phyloP scores from a whole-genome alignment of 164 flowering plant species.

The Tinospora cordifolia region DNA sequence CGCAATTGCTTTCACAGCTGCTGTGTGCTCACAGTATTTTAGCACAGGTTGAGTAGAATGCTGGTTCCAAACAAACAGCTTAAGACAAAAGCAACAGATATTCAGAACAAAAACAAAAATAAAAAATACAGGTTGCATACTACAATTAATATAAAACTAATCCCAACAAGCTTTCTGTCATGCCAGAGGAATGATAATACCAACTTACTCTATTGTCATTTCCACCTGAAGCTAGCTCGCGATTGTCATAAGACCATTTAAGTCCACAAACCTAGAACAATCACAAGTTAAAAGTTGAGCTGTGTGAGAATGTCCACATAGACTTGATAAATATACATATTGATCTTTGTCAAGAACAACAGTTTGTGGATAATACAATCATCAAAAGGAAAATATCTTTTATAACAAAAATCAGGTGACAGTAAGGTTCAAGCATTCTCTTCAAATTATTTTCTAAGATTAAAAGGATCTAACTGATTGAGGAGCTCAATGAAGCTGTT shows the following conservation, averaged over 20 bases:
- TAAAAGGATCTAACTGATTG: neutral
- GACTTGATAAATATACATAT: neutral
- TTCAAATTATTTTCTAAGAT: neutral
- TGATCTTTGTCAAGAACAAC: neutral
- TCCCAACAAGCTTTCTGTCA: neutral
- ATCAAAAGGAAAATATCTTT: neutral
- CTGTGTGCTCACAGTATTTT: constrained; percentile 89
- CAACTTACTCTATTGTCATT: constrained; percentile 79
- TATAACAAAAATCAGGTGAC: neutral
- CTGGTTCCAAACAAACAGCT: constrained; percentile 98
- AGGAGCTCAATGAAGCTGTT: neutral
- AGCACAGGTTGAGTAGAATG: constrained; percentile 83
- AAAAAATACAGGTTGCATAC: neutral
- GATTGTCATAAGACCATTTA: constrained; percentile 97
- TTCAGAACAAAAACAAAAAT: neutral
- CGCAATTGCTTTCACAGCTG: constrained; percentile 98
- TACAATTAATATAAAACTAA: constrained; percentile 2
- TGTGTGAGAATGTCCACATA: neutral
- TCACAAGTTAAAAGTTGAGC: neutral
- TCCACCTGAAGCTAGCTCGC: constrained; percentile 96
- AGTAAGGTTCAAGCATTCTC: neutral
- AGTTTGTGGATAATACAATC: neutral
- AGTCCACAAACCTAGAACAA: constrained; percentile 79
- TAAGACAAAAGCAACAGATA: constrained; percentile 14
- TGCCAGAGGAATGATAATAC: neutral